Evolutionary conservation across 1,139 yeast genomes (phyloP), one percentile per base, ranked within the genome.

Genomic region (Kodamaea anthophila): DNA sequence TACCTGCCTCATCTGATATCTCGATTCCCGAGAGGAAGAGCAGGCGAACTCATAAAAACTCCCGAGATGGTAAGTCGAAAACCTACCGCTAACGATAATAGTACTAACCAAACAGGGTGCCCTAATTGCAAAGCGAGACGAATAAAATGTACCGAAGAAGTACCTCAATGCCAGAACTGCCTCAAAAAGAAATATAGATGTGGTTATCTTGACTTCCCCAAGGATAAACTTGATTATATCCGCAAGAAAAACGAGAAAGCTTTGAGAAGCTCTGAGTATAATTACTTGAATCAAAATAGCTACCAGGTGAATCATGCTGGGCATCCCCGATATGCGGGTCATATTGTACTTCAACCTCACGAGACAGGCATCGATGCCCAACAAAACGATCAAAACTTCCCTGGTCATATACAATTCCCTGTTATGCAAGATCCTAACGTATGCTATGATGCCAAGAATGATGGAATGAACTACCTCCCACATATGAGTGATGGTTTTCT

Each of bases 121-220:
- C 70, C 71, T 5, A 65, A 65, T 42, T 65, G 72, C 44, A 60
- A 62, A 33, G 55, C 59, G 7, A 64, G 60, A 36, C 46, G 72
- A 40, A 61, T 65, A 46, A 65, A 65, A 40, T 65, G 71, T 37
- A 43, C 62, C 1, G 72, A 65, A 37, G 70, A 65, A 34, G 49
- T 65, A 13, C 72, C 72, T 5, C 47, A 58, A 13, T 65, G 72
- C 35, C 47, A 39, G 11, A 65, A 65, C 38, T 65, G 71, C 41
- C 36, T 57, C 8, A 59, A 59, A 36, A 65, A 60, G 41, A 49
- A 55, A 21, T 51, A 51, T 34, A 49, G 65, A 8, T 65, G 72
- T 47, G 70, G 72, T 2, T 65, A 65, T 39, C 41, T 63, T 13
- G 71, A 65, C 37, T 65, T 62, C 36, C 59, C 69, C 0, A 38